A percentile compares a stretch with the other conserved stretches of the same genome.
Evolutionary conservation across 2,329 filamentous ascomycete genomes (phyloP).

Genomic region (Pezicula radicicola): DNA sequence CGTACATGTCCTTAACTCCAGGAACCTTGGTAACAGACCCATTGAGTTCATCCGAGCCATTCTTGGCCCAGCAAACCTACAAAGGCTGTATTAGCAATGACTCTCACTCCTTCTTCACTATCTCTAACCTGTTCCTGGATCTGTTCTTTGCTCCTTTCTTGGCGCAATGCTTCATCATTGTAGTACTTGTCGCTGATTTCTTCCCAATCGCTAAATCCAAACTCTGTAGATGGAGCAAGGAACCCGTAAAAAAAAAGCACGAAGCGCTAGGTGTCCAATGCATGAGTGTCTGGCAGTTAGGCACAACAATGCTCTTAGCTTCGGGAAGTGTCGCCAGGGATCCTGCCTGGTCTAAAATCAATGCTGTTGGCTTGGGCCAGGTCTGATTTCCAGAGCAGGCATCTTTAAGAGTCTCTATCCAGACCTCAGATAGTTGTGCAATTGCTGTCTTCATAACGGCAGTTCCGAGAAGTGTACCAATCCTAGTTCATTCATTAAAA

Average conservation of each 20-base stretch:
- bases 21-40: not conserved
- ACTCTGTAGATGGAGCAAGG: not conserved
- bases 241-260: not conserved
- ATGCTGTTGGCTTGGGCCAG: constrained; percentile 2
- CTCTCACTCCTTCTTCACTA: too few species aligned
- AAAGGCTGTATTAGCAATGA: not conserved
- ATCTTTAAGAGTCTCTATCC: not conserved
- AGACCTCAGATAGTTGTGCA: not conserved
- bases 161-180: not conserved
- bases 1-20: constrained; percentile 5
- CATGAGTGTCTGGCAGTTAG: not conserved
- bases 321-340: not conserved
- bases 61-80: not conserved
- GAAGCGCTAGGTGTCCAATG: constrained; percentile 2
- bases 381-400: not conserved
- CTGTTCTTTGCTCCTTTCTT: not conserved
- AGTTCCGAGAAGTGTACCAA: not conserved
- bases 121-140: not conserved
- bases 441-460: not conserved
- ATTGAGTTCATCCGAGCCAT: constrained; percentile 3
- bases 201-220: constrained; percentile 1
- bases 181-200: not conserved
- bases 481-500: not conserved
- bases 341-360: constrained; percentile 1
- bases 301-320: not conserved